A percentile compares a stretch with the other conserved stretches of the same genome.
phyloP scores from a whole-genome alignment of 2,329 filamentous ascomycete species.

The Ophiostoma tasmaniense region DNA sequence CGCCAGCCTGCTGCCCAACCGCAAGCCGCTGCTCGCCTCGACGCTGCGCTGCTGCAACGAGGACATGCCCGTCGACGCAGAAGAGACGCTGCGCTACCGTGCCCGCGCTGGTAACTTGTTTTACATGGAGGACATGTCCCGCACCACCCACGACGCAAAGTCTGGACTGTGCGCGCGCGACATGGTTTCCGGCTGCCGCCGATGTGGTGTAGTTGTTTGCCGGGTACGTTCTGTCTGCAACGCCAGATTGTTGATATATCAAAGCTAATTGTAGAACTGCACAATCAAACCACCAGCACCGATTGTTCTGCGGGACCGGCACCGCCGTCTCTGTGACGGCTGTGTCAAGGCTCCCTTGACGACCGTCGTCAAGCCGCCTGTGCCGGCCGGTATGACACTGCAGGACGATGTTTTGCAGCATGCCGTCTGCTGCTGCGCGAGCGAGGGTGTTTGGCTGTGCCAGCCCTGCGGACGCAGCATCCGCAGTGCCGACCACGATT shows the following conservation, averaged over 20 bases:
- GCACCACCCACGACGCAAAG: slow-evolving; percentile 50
- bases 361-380: slow-evolving; percentile 38
- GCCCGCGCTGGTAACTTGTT: slow-evolving; percentile 50
- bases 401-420: slow-evolving; percentile 48
- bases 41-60: slow-evolving; percentile 79
- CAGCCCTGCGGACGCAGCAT: slow-evolving; percentile 71
- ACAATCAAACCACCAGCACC: slow-evolving; percentile 71
- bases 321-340: slow-evolving; percentile 69
- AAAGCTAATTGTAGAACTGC: slow-evolving; percentile 59
- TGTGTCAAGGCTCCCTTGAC: slow-evolving; percentile 66
- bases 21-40: slow-evolving; percentile 60
- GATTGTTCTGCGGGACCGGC: slow-evolving; percentile 59
- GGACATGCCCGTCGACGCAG: slow-evolving; percentile 42
- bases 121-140: slow-evolving; percentile 47
- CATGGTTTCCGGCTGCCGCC: slow-evolving; percentile 73
- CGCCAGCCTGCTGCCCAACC: slow-evolving; percentile 68
- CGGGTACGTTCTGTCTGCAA: slow-evolving; percentile 45
- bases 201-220: slow-evolving; percentile 70
- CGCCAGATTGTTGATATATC: no score
- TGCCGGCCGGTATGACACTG: slow-evolving; percentile 40
- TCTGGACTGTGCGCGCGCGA: slow-evolving; percentile 75
- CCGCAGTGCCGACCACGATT: slow-evolving; percentile 49
- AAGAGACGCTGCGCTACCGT: slow-evolving; percentile 49
- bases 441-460: slow-evolving; percentile 70
- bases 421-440: slow-evolving; percentile 44